Evolutionary conservation across 257 asterid species (phyloP), one percentile per base, ranked within the genome.

Genomic region (Galeopsis tetrahit): DNA sequence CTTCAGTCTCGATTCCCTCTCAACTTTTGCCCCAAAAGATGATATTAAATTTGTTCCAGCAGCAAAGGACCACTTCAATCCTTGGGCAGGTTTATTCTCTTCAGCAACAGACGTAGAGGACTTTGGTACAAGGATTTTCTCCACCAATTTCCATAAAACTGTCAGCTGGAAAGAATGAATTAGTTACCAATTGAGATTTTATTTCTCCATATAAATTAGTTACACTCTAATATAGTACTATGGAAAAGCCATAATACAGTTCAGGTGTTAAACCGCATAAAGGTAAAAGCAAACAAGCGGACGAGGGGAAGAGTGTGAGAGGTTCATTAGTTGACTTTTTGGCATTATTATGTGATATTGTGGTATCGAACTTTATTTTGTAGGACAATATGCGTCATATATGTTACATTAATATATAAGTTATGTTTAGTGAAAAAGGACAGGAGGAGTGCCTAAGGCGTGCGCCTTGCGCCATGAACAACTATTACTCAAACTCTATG

Each of bases 141-240:
- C 97, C 82, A 88, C 90, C 85, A 95, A 71, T 84, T 95, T 95
- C 98, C 99, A 92, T 64, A 95, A 39, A 87, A 95, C 99, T 95
- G 98, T 85, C 81, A 86, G 82, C 93, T 89, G 94, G 85, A 88
- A 83, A 65, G 85, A 53, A 62, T 71, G 75, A 80, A 85, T 95
- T 86, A 95, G 96, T 87, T 71, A 82, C 79, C 81, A 42, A 80
- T 74, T 78, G 86, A 85, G 83, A 79, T 67, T 68, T 71, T 59
- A 60, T 49, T 57, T 59, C 60, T 38, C 35, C 31, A 38, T 28
- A 51, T 43, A 63, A 74, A 66, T 31, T 11, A 21, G 46, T 61
- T 46, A 33, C 63, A 57, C 63, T 59, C 59, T 49, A 49, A 8
- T 49, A 11, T 4, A 46, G 17, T 39, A 68, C 17, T 62, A 56